phyloP scores from a whole-genome alignment of 192 early-diverging fungal species.

The Coemansia nantahalensis region DNA sequence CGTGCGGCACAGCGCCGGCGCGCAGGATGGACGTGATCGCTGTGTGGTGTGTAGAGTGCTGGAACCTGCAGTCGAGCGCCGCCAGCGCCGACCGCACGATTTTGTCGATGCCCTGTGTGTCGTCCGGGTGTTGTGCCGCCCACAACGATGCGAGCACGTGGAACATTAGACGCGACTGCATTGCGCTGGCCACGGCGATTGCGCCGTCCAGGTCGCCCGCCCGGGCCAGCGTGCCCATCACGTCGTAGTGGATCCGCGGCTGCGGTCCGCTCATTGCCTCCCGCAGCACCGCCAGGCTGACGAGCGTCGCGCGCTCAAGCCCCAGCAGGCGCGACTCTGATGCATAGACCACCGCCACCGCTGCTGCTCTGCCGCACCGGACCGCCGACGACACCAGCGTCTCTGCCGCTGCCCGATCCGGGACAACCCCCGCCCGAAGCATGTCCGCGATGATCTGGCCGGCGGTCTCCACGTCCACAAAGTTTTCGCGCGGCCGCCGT shows the following conservation, averaged over 20 bases:
- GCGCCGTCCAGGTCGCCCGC: slow-evolving; percentile 1
- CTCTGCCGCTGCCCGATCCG: slow-evolving; percentile 9
- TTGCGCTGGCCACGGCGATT: slow-evolving; percentile 3
- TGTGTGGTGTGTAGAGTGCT: slow-evolving; percentile 33
- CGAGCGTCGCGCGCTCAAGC: not conserved
- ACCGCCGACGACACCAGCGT: slow-evolving; percentile 17
- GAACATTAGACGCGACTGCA: slow-evolving; percentile 7
- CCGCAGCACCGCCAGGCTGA: slow-evolving; percentile 3
- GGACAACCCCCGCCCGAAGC: slow-evolving; percentile 1
- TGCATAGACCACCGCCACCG: slow-evolving; percentile 12
- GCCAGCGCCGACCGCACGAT: slow-evolving; percentile 7
- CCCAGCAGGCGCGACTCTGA: not conserved
- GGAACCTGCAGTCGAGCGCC: slow-evolving; percentile 3
- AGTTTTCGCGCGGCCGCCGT: slow-evolving; percentile 10
- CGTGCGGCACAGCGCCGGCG: not conserved
- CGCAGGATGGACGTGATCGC: slow-evolving; percentile 10
- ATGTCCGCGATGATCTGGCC: not conserved
- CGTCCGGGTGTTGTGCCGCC: slow-evolving; percentile 1
- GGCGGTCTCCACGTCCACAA: slow-evolving; percentile 5
- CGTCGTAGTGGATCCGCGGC: slow-evolving; percentile 28
- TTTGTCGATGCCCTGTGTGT: slow-evolving; percentile 8
- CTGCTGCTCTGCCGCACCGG: not conserved
- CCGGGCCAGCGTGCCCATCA: slow-evolving; percentile 16
- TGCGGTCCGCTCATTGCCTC: not conserved
- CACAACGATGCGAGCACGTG: slow-evolving; percentile 19